Evolutionary conservation across 2,329 filamentous ascomycete genomes (phyloP).

Genomic region (Colletotrichum incanum): DNA sequence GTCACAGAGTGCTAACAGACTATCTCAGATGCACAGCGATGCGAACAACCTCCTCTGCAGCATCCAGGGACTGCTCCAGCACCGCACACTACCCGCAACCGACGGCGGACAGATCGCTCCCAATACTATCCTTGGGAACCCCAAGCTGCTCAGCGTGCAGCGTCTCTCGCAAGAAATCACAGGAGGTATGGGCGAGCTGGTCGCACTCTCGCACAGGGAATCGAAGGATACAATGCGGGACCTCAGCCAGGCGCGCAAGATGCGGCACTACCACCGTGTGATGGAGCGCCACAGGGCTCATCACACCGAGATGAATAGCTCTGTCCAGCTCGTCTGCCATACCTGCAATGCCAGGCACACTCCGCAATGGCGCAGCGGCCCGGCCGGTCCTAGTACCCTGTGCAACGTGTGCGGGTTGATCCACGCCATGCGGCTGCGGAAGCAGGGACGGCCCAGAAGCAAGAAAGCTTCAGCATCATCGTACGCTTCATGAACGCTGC

Average conservation of each 20-base stretch:
- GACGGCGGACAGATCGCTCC: not conserved
- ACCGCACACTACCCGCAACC: not conserved
- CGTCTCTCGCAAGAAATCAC: constrained; percentile 8
- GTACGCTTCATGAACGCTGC: not conserved
- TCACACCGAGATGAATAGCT: not conserved
- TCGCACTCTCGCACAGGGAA: constrained; percentile 4
- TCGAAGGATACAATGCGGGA: not conserved
- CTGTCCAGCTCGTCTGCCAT: constrained; percentile 15
- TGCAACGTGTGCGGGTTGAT: constrained; percentile 20
- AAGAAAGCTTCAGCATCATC: constrained; percentile 10
- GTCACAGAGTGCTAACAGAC: not conserved
- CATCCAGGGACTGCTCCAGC: constrained; percentile 10
- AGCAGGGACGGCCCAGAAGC: not conserved
- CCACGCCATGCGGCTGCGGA: constrained; percentile 16
- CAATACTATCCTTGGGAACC: not conserved
- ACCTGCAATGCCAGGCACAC: not conserved
- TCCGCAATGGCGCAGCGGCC: constrained; percentile 15
- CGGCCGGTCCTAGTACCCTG: constrained; percentile 6
- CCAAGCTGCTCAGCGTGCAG: not conserved
- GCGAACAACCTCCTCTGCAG: constrained; percentile 6
- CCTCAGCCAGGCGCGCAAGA: not conserved
- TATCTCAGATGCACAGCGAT: constrained; percentile 6
- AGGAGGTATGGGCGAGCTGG: constrained; percentile 6
- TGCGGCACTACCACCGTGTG: not conserved
- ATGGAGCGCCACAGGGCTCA: not conserved